Base-by-base conservation (phyloP, 2,329 filamentous ascomycete species). In the Corinectria fuckeliana region DNA sequence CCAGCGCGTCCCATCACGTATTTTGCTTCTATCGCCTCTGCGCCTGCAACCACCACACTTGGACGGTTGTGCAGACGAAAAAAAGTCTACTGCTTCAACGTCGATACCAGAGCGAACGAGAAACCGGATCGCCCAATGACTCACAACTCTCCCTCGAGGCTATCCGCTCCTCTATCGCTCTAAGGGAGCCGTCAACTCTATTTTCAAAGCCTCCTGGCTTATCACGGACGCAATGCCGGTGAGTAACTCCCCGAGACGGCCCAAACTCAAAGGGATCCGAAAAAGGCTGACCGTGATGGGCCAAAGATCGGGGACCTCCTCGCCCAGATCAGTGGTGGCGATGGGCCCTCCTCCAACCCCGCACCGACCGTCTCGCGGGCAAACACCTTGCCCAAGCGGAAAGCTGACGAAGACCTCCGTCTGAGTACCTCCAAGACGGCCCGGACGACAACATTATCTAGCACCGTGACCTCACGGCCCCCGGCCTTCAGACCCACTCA, bases 281-380 rank as follows among this genome's bases (percentile, higher is more conserved):
- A 50, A 67, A 65, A 65, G 56, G 23, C 59, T 71, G 50, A 71
- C 61, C 44, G 58, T 65, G 56, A 34, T 41, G 42, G 41, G 48
- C 57, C 32, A 48, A 3, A 76, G 74, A 76, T 76, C 51, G 72
- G 74, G 63, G 74, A 76, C 59, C 69, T 76, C 49, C 66, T 76
- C 30, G 86, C 85, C 65, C 83, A 86, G 71, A 89, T 89, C 65
- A 84, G 79, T 64, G 86, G 86, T 69, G 80, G 81, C 62, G 79
- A 82, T 50, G 63, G 60, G 71, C 75, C 79, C 67, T 68, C 80
- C 13, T 67, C 71, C 42, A 68, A 69, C 49, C 58, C 76, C 41
- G 65, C 76, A 14, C 67, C 76, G 7, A 68, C 72, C 30, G 60
- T 72, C 14, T 59, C 62, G 18, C 70, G 71, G 55, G 58, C 68